phyloP scores from a whole-genome alignment of 257 asterid species.

The Jasminum sambac region DNA sequence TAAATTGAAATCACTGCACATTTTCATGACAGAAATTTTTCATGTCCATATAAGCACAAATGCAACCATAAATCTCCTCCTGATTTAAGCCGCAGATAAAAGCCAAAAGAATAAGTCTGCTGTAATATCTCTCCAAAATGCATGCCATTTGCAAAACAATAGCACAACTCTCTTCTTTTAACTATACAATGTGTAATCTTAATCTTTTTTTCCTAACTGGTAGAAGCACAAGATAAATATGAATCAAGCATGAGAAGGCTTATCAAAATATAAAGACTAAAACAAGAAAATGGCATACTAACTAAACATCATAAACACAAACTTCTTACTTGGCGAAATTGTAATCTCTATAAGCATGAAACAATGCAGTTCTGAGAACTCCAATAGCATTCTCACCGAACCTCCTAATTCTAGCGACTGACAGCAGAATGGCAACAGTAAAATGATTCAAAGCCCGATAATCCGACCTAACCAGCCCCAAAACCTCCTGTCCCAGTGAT shows the following conservation, averaged over 20 bases:
- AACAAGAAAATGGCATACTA: neutral
- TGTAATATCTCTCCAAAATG: neutral
- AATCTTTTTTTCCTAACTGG: neutral
- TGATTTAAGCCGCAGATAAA: conserved; percentile 5
- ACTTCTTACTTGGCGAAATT: conserved; percentile 59
- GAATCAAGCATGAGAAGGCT: neutral
- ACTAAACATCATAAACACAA: conserved; percentile 1
- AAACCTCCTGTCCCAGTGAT: conserved; percentile 75
- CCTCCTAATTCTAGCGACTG: conserved; percentile 79
- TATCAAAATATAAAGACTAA: neutral
- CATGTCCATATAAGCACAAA: conserved; percentile 1
- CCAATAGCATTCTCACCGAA: conserved; percentile 65
- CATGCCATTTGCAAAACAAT: neutral
- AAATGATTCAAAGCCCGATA: conserved; percentile 76
- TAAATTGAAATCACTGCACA: neutral
- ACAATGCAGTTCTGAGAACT: conserved; percentile 57
- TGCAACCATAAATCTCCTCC: conserved; percentile 2
- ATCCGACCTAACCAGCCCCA: conserved; percentile 66
- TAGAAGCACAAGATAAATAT: neutral
- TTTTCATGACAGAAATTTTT: neutral
- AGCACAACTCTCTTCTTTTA: neutral
- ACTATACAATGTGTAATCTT: neutral
- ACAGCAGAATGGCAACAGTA: conserved; percentile 66
- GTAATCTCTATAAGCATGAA: conserved; percentile 70
- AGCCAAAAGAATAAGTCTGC: neutral